Percentiles rank a stretch among this genome's conserved stretches.
phyloP scores from a whole-genome alignment of 2,329 filamentous ascomycete genomes.

The Alternaria burnsii region DNA sequence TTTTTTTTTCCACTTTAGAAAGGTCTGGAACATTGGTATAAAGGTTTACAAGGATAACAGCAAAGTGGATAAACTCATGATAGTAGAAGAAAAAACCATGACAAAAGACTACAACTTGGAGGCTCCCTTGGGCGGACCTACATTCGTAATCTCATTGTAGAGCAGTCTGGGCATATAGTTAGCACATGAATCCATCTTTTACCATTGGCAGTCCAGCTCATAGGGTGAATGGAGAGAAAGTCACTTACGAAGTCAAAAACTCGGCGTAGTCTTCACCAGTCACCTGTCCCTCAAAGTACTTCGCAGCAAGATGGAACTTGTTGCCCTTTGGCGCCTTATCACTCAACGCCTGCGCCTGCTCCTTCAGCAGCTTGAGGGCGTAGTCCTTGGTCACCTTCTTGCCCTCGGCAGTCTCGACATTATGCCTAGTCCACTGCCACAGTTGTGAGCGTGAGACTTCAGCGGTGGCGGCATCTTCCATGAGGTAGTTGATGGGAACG shows the following conservation, averaged over 20 bases:
- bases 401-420: conserved; percentile 81
- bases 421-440: conserved; percentile 90
- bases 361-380: conserved; percentile 83
- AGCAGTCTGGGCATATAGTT: conserved; percentile 66
- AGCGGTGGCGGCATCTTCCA: conserved; percentile 98
- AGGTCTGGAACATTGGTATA: conserved; percentile 19
- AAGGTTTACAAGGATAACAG: not conserved
- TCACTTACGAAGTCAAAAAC: conserved; percentile 82
- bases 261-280: conserved; percentile 98
- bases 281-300: conserved; percentile 92
- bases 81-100: not conserved
- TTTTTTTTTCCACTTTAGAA: not conserved
- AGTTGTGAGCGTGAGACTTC: conserved; percentile 94
- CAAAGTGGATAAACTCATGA: not conserved
- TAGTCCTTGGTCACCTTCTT: conserved; percentile 94
- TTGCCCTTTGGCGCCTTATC: conserved; percentile 83
- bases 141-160: conserved; percentile 86
- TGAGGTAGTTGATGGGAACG: conserved; percentile 96
- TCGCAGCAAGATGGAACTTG: conserved; percentile 87
- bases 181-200: not conserved
- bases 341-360: conserved; percentile 80
- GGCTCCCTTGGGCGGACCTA: conserved; percentile 68
- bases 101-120: conserved; percentile 52
- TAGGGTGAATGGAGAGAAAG: too few relatives aligned
- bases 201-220: too few relatives aligned